A percentile compares a stretch with the other conserved stretches of the same genome.
These are phyloP conservation scores for Pichia phayaonensis DNA, from an alignment of 805 yeast species.

Conservation along the genomic window DNA sequence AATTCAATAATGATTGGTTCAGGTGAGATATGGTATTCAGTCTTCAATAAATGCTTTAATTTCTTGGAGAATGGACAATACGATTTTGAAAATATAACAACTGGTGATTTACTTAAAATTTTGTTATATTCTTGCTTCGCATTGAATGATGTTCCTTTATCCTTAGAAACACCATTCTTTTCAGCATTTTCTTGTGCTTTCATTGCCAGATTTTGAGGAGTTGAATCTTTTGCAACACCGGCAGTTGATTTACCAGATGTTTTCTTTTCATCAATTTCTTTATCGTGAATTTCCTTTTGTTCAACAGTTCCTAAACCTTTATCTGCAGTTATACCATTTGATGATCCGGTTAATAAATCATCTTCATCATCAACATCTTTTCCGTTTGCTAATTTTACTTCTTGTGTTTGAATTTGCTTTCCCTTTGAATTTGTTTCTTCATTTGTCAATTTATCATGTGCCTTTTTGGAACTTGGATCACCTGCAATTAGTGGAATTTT, in stretches of 20 bases:
- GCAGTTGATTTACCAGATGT: neutral
- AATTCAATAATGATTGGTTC: conserved; percentile 69
- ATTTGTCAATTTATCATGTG: conserved; percentile 9
- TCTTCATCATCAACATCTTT: neutral
- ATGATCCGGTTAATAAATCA: neutral
- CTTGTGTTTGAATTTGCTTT: neutral
- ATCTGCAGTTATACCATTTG: conserved; percentile 7
- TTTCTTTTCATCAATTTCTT: neutral
- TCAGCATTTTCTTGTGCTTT: conserved; percentile 9
- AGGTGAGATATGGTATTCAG: conserved; percentile 66
- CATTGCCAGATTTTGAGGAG: neutral
- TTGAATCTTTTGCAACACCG: neutral
- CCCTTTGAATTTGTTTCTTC: neutral
- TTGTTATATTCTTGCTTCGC: conserved; percentile 47
- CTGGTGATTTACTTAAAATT: conserved; percentile 56
- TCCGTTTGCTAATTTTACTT: neutral
- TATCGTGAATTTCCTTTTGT: conserved; percentile 5
- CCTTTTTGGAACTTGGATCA: conserved; percentile 9
- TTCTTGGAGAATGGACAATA: conserved; percentile 72
- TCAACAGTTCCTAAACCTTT: conserved; percentile 4
- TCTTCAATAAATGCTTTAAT: conserved; percentile 58
- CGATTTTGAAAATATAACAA: conserved; percentile 53
- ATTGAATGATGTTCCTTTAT: conserved; percentile 29
- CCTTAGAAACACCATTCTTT: conserved; percentile 1
- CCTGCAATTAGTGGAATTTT: conserved; percentile 14